These are phyloP conservation scores for Trichoderma asperelloides DNA, from an alignment of 495 filamentous ascomycete genomes.

Conservation along the genomic window DNA sequence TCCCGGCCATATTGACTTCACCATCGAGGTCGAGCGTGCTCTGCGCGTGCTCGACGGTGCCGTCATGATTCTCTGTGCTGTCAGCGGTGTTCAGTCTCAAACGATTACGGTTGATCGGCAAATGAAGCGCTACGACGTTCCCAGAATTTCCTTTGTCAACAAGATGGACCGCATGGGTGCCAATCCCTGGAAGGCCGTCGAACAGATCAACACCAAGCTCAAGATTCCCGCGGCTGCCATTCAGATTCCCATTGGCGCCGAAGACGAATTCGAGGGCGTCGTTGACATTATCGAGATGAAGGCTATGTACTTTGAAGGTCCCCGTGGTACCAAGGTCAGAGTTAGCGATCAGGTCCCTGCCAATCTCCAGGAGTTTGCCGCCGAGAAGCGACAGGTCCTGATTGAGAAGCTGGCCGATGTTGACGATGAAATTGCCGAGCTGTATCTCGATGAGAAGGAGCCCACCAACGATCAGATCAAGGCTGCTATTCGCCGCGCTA, in stretches of 20 bases:
- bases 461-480: constrained; percentile 76
- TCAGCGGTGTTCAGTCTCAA: constrained; percentile 94
- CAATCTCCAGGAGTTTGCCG: constrained; percentile 58
- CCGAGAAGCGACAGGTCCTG: constrained; percentile 72
- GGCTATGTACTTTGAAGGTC: constrained; percentile 82
- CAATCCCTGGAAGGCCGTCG: constrained; percentile 95
- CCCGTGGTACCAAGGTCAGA: constrained; percentile 58
- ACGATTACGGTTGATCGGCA: constrained; percentile 98
- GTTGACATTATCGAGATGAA: constrained; percentile 91
- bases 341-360: constrained; percentile 74
- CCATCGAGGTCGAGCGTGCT: constrained; percentile 96
- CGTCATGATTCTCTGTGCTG: constrained; percentile 97
- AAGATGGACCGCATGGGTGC: constrained; percentile 99
- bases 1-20: constrained; percentile 98
- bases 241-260: constrained; percentile 89
- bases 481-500: constrained; percentile 81
- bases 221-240: constrained; percentile 87
- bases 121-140: constrained; percentile 97
- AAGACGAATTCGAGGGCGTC: constrained; percentile 89
- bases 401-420: constrained; percentile 97
- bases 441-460: constrained; percentile 79
- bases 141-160: constrained; percentile 92
- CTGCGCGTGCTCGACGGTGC: constrained; percentile 94
- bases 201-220: constrained; percentile 94
- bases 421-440: constrained; percentile 94